Conservation (phyloP, 345 rosid genomes). For the Erodium maritimum region DNA sequence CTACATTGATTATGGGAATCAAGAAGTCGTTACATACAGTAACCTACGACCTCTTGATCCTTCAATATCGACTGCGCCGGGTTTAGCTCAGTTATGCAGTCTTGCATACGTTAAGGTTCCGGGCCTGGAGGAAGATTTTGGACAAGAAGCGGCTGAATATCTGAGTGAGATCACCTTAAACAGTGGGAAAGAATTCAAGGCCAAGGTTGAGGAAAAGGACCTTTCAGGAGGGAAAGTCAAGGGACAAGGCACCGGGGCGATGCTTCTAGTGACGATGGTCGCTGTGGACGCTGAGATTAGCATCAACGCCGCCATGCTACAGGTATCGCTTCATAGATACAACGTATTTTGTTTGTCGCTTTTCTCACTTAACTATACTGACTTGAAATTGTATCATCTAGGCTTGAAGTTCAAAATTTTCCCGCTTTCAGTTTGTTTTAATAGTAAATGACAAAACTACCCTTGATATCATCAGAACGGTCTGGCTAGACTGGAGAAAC, state of each 20-base stretch:
- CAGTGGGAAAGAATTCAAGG: slow-evolving; percentile 62
- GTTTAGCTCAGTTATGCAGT: slow-evolving; percentile 87
- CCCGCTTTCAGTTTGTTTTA: too few species aligned
- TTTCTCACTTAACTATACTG: too few species aligned
- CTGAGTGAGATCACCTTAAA: slow-evolving; percentile 47
- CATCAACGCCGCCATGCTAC: slow-evolving; percentile 74
- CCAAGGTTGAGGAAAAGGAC: slow-evolving; percentile 77
- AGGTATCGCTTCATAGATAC: slow-evolving; percentile 29
- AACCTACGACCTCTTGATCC: slow-evolving; percentile 65
- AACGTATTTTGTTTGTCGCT: not conserved
- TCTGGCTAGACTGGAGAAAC: slow-evolving; percentile 80
- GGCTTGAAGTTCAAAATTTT: too few species aligned
- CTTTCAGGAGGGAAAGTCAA: slow-evolving; percentile 78
- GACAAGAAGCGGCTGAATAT: slow-evolving; percentile 75
- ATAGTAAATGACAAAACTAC: too few species aligned
- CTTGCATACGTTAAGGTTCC: slow-evolving; percentile 92
- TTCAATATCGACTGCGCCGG: slow-evolving; percentile 60
- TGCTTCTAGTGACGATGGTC: slow-evolving; percentile 54
- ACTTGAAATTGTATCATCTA: too few species aligned
- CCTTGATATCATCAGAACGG: slow-evolving; percentile 58
- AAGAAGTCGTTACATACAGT: slow-evolving; percentile 60
- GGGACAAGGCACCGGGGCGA: slow-evolving; percentile 88
- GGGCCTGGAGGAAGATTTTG: slow-evolving; percentile 64
- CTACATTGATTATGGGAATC: slow-evolving; percentile 78
- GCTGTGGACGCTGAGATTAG: slow-evolving; percentile 69